These are phyloP conservation scores for Candida germanica DNA, from an alignment of 805 yeast genomes.

Conservation along the genomic window DNA sequence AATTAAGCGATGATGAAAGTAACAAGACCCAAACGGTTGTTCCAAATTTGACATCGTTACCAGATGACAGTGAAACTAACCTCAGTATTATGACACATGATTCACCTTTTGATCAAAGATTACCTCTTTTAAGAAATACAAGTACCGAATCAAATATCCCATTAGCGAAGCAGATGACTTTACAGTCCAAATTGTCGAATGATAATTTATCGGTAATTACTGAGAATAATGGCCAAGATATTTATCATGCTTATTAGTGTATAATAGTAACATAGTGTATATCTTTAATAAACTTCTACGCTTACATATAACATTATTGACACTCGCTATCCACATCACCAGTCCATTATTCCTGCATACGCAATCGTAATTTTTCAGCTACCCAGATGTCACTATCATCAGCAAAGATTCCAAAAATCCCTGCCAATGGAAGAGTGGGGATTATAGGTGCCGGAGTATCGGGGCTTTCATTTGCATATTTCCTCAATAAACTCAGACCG, in stretches of 20 bases:
- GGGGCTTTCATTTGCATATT: conserved; percentile 73
- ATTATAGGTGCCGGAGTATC: conserved; percentile 89
- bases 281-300: too few species aligned
- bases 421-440: conserved; percentile 49
- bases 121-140: conserved; percentile 15
- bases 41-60: conserved; percentile 2
- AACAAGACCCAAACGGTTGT: background rate
- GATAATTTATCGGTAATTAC: conserved; percentile 24
- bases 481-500: conserved; percentile 68
- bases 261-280: too few species aligned
- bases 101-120: conserved; percentile 14
- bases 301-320: background rate
- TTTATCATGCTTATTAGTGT: conserved; percentile 21
- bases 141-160: conserved; percentile 14
- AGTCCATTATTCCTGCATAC: too few species aligned
- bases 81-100: conserved; percentile 15
- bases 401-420: too few species aligned
- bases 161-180: conserved; percentile 7
- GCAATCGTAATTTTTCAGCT: too few species aligned
- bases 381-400: too few species aligned
- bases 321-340: too few species aligned
- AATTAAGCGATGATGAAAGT: background rate
- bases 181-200: conserved; percentile 12
- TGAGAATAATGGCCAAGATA: conserved; percentile 17
- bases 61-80: conserved; percentile 16